These are phyloP conservation scores for Nitzschia sp. DNA, from an alignment of 108 stramenopile species.

Conservation along the genomic window DNA sequence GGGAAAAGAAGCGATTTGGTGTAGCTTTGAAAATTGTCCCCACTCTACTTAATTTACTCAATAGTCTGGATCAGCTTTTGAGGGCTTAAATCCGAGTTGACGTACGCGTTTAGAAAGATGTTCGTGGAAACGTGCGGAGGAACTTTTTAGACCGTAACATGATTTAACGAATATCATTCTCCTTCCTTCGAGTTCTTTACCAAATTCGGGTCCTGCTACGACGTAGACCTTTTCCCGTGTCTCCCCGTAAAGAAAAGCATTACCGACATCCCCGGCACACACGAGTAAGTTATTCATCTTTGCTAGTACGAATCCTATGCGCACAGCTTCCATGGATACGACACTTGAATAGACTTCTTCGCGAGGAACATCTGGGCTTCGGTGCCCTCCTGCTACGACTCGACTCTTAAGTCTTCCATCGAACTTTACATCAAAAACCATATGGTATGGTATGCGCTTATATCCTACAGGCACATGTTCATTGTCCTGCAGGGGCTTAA, in stretches of 20 bases:
- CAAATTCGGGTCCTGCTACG: conserved; percentile 51
- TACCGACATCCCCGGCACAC: conserved; percentile 26
- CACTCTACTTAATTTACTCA: too few relatives aligned
- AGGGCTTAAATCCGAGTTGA: conserved; percentile 30
- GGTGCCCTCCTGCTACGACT: conserved; percentile 29
- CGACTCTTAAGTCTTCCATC: conserved; percentile 22
- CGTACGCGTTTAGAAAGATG: conserved; percentile 9
- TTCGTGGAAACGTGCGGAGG: conserved; percentile 6
- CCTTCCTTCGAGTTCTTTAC: conserved; percentile 22
- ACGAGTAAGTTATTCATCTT: conserved; percentile 33
- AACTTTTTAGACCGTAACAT: conserved; percentile 36
- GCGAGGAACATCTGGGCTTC: neutral
- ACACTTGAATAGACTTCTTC: conserved; percentile 33
- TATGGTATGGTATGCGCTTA: conserved; percentile 21
- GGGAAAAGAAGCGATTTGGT: too few relatives aligned
- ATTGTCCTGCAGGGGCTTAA: neutral
- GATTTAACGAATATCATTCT: conserved; percentile 27
- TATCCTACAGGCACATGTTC: conserved; percentile 4
- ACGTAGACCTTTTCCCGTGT: conserved; percentile 38
- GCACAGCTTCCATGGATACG: conserved; percentile 26
- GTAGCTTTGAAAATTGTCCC: too few relatives aligned
- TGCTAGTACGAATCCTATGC: conserved; percentile 40
- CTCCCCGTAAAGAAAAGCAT: conserved; percentile 22
- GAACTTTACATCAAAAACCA: conserved; percentile 29
- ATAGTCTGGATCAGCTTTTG: conserved; percentile 33